These are phyloP conservation scores for Kwoniella bestiolae DNA, from an alignment of 768 basidiomycete species.

Conservation along the genomic window DNA sequence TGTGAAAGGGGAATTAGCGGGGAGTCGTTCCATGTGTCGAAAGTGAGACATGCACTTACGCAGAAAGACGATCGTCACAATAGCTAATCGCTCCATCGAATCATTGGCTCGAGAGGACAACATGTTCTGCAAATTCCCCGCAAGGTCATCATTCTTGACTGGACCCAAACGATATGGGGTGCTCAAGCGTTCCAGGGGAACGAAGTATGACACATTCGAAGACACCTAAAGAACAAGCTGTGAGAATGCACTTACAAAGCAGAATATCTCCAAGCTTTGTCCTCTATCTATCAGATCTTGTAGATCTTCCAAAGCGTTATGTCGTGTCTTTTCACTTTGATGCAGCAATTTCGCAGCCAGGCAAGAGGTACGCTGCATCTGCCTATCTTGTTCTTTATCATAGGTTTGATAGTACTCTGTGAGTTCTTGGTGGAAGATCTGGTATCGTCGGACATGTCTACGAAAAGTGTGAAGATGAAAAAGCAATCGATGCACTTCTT, in stretches of 20 bases:
- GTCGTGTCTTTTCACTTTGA: background rate
- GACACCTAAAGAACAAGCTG: no score
- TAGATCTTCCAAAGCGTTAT: background rate
- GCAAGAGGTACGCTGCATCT: no score
- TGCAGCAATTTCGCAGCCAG: background rate
- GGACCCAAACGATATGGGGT: no score
- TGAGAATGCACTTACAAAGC: background rate
- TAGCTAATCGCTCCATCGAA: slow-evolving; percentile 9
- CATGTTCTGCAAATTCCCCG: slow-evolving; percentile 5
- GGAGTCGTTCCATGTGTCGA: background rate
- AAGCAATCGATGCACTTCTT: background rate
- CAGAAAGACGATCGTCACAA: slow-evolving; percentile 6
- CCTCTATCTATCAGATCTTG: background rate
- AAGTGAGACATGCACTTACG: slow-evolving; percentile 1
- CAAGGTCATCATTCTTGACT: no score
- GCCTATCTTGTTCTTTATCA: no score
- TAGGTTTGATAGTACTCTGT: background rate
- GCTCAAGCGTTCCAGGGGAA: no score
- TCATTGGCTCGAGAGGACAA: slow-evolving; percentile 6
- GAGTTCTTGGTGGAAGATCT: background rate
- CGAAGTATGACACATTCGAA: no score
- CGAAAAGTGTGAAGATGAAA: background rate
- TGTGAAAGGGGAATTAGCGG: no score
- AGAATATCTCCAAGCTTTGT: background rate
- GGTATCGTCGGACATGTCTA: background rate